These are phyloP conservation scores for Salix viminalis DNA, from an alignment of 345 rosid species.

Conservation along the genomic window DNA sequence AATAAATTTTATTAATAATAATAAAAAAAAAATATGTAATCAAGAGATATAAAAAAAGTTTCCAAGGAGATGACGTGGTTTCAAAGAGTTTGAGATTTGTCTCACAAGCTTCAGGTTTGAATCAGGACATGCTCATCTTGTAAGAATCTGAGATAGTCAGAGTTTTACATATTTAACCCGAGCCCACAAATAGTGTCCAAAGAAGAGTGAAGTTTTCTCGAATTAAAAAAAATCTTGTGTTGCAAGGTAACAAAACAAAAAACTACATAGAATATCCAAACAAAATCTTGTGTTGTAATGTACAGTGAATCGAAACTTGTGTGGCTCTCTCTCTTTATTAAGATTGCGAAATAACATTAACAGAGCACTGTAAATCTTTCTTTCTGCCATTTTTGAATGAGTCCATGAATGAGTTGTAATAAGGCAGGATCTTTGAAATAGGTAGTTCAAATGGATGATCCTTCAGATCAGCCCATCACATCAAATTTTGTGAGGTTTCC, in stretches of 20 bases:
- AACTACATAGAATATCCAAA: too few species aligned
- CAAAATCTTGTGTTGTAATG: not conserved
- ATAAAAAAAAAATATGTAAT: too few species aligned
- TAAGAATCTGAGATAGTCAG: too few species aligned
- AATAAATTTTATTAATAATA: too few species aligned
- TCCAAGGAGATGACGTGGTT: too few species aligned
- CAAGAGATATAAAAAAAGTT: too few species aligned
- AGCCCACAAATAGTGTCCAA: too few species aligned
- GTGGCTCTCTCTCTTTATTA: not conserved
- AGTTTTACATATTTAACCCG: too few species aligned
- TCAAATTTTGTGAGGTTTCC: not conserved
- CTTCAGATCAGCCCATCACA: not conserved
- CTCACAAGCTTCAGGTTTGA: accelerated
- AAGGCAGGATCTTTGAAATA: not conserved
- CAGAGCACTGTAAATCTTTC: not conserved
- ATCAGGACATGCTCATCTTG: accelerated
- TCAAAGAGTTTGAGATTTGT: too few species aligned
- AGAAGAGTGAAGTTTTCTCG: too few species aligned
- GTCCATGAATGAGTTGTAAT: not conserved
- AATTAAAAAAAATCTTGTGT: too few species aligned
- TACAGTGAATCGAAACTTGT: not conserved
- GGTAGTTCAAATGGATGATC: not conserved
- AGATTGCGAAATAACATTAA: not conserved
- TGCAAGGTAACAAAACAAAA: too few species aligned
- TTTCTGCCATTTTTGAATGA: not conserved